A percentile compares a stretch with the other conserved stretches of the same genome.
phyloP scores from a whole-genome alignment of 2,329 filamentous ascomycete genomes.

The Ceratocystis harringtonii region DNA sequence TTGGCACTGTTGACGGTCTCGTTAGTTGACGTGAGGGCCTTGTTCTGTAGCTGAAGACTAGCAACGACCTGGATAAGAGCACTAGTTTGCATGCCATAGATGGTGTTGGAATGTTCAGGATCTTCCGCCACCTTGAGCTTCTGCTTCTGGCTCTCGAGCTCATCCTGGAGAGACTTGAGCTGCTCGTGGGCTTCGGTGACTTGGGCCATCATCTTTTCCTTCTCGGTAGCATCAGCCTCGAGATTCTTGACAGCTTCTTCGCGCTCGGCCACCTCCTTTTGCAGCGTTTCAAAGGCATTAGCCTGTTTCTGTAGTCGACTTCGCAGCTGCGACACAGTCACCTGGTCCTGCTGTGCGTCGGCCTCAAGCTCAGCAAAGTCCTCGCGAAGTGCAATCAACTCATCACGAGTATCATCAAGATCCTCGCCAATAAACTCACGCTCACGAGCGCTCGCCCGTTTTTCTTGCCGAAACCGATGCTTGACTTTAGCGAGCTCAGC shows the following conservation, averaged over 20 bases:
- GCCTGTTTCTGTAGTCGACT: slow-evolving; percentile 59
- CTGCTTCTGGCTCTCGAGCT: slow-evolving; percentile 44
- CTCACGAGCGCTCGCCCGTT: slow-evolving; percentile 10
- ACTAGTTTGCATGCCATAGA: slow-evolving; percentile 11
- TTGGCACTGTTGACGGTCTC: slow-evolving; percentile 6
- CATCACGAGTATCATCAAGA: slow-evolving; percentile 41
- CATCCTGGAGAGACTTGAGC: slow-evolving; percentile 9
- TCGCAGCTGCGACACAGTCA: slow-evolving; percentile 56
- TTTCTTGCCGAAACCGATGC: slow-evolving; percentile 11
- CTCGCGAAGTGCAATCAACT: slow-evolving; percentile 12
- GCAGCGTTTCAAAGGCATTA: slow-evolving; percentile 78
- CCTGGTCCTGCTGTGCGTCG: slow-evolving; percentile 53
- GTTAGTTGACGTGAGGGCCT: slow-evolving; percentile 5
- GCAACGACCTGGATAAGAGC: slow-evolving; percentile 13
- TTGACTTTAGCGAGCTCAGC: slow-evolving; percentile 9
- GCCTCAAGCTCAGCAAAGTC: slow-evolving; percentile 45
- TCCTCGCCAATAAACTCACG: slow-evolving; percentile 70
- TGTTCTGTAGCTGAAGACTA: slow-evolving; percentile 12
- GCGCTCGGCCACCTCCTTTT: slow-evolving; percentile 84
- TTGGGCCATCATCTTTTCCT: slow-evolving; percentile 11
- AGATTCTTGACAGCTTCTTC: slow-evolving; percentile 40
- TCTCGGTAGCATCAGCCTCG: slow-evolving; percentile 11
- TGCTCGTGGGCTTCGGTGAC: slow-evolving; percentile 8
- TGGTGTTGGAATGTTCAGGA: slow-evolving; percentile 8
- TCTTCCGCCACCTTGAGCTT: slow-evolving; percentile 30